These are phyloP conservation scores for Lophium mytilinum DNA, from an alignment of 495 filamentous ascomycete genomes.

Conservation along the genomic window DNA sequence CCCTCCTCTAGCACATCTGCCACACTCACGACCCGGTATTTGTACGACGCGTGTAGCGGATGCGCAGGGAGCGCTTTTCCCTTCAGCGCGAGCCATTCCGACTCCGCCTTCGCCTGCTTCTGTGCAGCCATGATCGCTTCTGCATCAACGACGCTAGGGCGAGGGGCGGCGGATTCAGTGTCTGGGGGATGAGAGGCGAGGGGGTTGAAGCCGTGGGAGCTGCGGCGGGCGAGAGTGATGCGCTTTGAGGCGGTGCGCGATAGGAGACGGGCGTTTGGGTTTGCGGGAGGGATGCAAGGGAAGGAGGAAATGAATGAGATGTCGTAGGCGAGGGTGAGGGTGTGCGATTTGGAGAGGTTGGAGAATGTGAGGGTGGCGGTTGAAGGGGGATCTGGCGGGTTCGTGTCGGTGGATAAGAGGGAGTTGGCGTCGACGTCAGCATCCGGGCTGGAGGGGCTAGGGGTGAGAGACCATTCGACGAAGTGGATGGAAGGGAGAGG, in stretches of 20 bases:
- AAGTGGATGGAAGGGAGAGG: conserved; percentile 13
- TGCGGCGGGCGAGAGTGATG: conserved; percentile 12
- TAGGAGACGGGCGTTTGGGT: background rate
- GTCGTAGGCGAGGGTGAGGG: conserved; percentile 27
- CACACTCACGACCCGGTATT: conserved; percentile 22
- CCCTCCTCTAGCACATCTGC: conserved; percentile 19
- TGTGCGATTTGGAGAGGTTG: conserved; percentile 9
- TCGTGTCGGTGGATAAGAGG: background rate
- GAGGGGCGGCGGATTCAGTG: background rate
- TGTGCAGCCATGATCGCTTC: background rate
- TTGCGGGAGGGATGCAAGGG: conserved; percentile 27
- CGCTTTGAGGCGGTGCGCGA: conserved; percentile 15
- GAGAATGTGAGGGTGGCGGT: conserved; percentile 29
- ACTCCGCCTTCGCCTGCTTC: background rate
- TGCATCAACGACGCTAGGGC: background rate
- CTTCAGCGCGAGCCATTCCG: background rate
- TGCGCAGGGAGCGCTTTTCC: conserved; percentile 15
- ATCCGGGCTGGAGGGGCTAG: background rate
- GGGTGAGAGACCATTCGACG: conserved; percentile 8
- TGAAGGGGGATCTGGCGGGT: too few species aligned
- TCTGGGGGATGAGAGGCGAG: conserved; percentile 18
- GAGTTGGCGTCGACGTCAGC: background rate
- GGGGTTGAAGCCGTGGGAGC: conserved; percentile 18
- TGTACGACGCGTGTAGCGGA: conserved; percentile 29
- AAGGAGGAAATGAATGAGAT: conserved; percentile 31